A percentile compares a stretch with the other conserved stretches of the same genome.
Conservation (phyloP, 768 basidiomycete genomes). For the Hemileccinum impolitum region DNA sequence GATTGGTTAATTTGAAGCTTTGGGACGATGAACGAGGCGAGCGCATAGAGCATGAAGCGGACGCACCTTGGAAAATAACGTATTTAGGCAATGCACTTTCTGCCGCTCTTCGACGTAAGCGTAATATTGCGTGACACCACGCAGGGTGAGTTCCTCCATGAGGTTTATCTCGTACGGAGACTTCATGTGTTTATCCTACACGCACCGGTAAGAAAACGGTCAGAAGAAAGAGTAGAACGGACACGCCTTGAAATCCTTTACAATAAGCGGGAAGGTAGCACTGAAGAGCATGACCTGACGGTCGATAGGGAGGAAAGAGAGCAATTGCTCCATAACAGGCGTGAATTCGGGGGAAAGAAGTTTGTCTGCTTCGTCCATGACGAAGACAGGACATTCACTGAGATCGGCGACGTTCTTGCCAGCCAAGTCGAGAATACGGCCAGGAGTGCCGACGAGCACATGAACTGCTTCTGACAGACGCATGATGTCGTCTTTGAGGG, state of each 20-base stretch:
- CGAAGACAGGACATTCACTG: slow-evolving; percentile 91
- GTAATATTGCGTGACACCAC: slow-evolving; percentile 99
- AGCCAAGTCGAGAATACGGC: slow-evolving; percentile 90
- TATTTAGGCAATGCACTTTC: slow-evolving; percentile 99
- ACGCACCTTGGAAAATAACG: slow-evolving; percentile 92
- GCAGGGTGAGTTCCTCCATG: slow-evolving; percentile 98
- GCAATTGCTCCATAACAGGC: slow-evolving; percentile 95
- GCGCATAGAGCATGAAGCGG: not conserved
- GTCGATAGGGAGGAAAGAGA: slow-evolving; percentile 77
- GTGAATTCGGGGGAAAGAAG: slow-evolving; percentile 96
- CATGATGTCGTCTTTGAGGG: slow-evolving; percentile 96
- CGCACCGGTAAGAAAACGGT: slow-evolving; percentile 9
- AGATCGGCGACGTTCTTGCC: slow-evolving; percentile 93
- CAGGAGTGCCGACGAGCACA: slow-evolving; percentile 95
- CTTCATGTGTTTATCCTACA: slow-evolving; percentile 92
- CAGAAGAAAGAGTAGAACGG: not conserved
- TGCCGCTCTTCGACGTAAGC: slow-evolving; percentile 99
- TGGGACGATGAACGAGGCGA: slow-evolving; percentile 5
- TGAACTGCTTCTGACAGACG: slow-evolving; percentile 88
- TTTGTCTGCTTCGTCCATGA: slow-evolving; percentile 99
- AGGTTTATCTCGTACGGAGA: slow-evolving; percentile 97
- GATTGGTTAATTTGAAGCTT: slow-evolving; percentile 99
- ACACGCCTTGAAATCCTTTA: slow-evolving; percentile 95
- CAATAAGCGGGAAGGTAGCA: slow-evolving; percentile 97
- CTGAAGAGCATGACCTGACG: slow-evolving; percentile 99